phyloP scores from a whole-genome alignment of 208 protist genomes.

The Porcisia deanei region DNA sequence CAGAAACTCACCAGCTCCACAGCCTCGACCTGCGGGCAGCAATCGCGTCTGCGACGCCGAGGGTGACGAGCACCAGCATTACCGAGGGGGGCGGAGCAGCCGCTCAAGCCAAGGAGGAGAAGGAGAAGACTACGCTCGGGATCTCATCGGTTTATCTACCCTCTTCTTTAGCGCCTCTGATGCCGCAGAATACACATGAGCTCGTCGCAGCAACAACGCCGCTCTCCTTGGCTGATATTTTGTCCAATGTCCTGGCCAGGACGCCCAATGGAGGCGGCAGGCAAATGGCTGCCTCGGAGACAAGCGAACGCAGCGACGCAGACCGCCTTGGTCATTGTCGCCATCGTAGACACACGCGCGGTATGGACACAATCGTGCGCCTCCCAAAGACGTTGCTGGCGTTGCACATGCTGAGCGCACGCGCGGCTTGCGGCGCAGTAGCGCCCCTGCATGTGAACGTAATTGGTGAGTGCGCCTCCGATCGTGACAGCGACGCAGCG shows the following conservation, averaged over 20 bases:
- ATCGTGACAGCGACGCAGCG: background rate
- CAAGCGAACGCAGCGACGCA: background rate
- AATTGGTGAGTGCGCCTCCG: background rate
- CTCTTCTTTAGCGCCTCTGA: background rate
- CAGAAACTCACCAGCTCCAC: background rate
- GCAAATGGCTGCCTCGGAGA: background rate
- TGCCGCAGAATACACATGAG: background rate
- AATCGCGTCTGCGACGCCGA: background rate
- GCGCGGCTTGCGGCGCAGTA: background rate
- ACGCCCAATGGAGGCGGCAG: background rate
- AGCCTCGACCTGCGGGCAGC: background rate
- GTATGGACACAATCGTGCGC: background rate
- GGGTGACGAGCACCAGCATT: background rate
- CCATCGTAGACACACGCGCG: background rate
- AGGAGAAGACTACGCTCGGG: background rate
- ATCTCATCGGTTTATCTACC: background rate
- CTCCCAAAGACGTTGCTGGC: constrained; percentile 24
- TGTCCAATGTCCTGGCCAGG: background rate
- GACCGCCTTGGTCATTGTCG: background rate
- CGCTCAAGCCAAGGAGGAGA: background rate
- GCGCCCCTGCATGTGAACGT: background rate
- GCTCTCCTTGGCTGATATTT: background rate
- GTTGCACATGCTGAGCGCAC: constrained; percentile 15
- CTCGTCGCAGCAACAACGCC: background rate
- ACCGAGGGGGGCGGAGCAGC: background rate